Conservation (phyloP, 768 basidiomycete genomes). For the Auriculariales sp. region DNA sequence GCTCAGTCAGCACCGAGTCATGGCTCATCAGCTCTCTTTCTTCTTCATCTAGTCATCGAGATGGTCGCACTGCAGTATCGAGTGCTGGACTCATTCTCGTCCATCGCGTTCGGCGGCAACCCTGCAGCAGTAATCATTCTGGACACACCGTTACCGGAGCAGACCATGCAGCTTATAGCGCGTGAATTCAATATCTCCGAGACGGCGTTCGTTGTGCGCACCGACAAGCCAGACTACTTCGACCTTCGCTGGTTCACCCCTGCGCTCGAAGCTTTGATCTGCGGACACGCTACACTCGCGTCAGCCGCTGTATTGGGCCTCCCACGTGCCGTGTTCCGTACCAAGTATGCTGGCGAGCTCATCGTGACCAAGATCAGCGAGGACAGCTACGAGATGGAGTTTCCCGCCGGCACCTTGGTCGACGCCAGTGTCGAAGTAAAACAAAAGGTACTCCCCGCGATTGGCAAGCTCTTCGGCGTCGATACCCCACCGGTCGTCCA, state of each 20-base stretch:
- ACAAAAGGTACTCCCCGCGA: no score
- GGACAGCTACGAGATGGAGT: no score
- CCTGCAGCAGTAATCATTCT: slow-evolving; percentile 19
- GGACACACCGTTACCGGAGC: slow-evolving; percentile 5
- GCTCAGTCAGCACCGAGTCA: no score
- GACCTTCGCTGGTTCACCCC: slow-evolving; percentile 18
- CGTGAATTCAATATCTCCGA: slow-evolving; percentile 10
- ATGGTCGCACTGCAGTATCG: slow-evolving; percentile 18
- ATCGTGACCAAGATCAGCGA: no score
- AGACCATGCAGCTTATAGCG: slow-evolving; percentile 17
- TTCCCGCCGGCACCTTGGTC: no score
- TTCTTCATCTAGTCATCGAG: no score
- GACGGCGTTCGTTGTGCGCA: neutral
- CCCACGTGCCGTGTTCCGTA: slow-evolving; percentile 4
- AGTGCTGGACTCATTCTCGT: slow-evolving; percentile 19
- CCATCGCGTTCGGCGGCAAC: slow-evolving; percentile 15
- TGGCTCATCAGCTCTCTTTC: no score
- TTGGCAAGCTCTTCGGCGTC: no score
- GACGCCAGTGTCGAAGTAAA: no score
- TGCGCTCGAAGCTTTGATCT: slow-evolving; percentile 13
- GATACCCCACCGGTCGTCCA: no score
- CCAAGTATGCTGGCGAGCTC: no score
- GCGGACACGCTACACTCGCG: slow-evolving; percentile 21
- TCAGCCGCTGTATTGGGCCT: slow-evolving; percentile 11
- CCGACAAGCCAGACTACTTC: slow-evolving; percentile 7